A percentile compares a stretch with the other conserved stretches of the same genome.
Evolutionary conservation across 2,329 filamentous ascomycete species (phyloP).

Genomic region (Colletotrichum brevisporum): DNA sequence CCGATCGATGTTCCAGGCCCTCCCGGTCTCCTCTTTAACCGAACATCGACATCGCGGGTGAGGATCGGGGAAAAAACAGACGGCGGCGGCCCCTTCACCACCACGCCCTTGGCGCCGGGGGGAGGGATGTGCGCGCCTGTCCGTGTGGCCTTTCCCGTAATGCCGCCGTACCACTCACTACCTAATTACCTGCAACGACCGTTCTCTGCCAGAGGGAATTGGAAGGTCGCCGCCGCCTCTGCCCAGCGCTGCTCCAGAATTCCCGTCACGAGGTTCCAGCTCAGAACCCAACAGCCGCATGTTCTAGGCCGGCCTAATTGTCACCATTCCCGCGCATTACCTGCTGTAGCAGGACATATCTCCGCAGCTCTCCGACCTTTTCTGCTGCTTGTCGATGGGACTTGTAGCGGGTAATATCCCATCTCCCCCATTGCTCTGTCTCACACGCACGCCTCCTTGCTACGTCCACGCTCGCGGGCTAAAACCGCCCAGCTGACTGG

Average conservation of each 20-base stretch:
- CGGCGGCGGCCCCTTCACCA: conserved; percentile 11
- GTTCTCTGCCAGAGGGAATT: neutral
- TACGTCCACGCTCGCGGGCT: neutral
- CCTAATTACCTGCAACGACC: too few relatives aligned
- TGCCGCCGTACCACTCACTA: conserved; percentile 13
- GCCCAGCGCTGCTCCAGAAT: conserved; percentile 6
- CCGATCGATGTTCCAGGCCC: conserved; percentile 31
- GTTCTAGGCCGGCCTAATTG: conserved; percentile 36
- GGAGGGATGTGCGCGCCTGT: neutral
- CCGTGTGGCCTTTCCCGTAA: neutral
- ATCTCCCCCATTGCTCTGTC: too few relatives aligned
- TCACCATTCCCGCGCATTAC: conserved; percentile 27
- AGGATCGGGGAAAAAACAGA: conserved; percentile 29
- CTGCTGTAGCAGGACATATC: conserved; percentile 38
- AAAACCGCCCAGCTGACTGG: conserved; percentile 12
- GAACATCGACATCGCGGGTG: conserved; percentile 33
- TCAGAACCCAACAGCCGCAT: conserved; percentile 32
- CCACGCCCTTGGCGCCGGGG: neutral
- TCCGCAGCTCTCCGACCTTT: conserved; percentile 16
- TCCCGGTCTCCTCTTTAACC: conserved; percentile 23
- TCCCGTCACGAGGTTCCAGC: conserved; percentile 34
- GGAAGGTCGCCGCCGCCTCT: too few relatives aligned
- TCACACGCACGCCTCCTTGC: too few relatives aligned
- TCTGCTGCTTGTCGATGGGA: neutral
- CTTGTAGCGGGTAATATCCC: too few relatives aligned